Evolutionary conservation across 805 yeast genomes (phyloP), one percentile per base, ranked within the genome.

Genomic region (Yarrowia yakushimensis): DNA sequence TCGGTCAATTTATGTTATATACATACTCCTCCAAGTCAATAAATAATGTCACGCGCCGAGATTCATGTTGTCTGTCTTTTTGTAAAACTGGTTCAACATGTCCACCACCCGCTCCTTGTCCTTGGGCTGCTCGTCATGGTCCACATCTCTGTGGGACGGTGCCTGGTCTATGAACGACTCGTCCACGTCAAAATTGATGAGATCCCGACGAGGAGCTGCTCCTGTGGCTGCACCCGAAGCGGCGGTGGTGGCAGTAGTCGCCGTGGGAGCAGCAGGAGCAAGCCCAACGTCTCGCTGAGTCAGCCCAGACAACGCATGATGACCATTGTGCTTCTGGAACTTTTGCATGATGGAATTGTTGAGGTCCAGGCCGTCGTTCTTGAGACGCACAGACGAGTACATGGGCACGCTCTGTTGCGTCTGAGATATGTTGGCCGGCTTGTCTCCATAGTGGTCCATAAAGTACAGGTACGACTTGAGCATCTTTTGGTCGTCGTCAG

Each of bases 381-480:
- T 39, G 22, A 55, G 37, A 8, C 61, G 34, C 8, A 55, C 30
- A 2, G 61, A 55, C 17, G 61, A 55, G 48, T 39, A 55, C 61
- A 55, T 28, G 25, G 59, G 59, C 37, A 10, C 20, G 15, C 25
- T 18, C 28, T 48, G 59, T 17, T 23, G 43, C 8, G 25, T 25
- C 20, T 34, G 59, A 8, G 43, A 25, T 3, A n/a, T 15, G 28
- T 55, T 41, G 22, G 31, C 17, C 10, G 34, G 37, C 13, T 63
- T 63, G 15, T 62, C 67, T 7, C 85, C 92, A 73, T 91, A 91
- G 68, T 91, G 89, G 69, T 91, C 96, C 68, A 91, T 76, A 71
- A 92, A 92, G 72, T 90, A 86, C 75, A 92, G 77, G 72, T 90
- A 92, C 0, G 97, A 90, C 68, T 90, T 90, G 75, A 90, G 83